Base-by-base conservation (phyloP, 805 yeast genomes). In the Candida caryicola region DNA sequence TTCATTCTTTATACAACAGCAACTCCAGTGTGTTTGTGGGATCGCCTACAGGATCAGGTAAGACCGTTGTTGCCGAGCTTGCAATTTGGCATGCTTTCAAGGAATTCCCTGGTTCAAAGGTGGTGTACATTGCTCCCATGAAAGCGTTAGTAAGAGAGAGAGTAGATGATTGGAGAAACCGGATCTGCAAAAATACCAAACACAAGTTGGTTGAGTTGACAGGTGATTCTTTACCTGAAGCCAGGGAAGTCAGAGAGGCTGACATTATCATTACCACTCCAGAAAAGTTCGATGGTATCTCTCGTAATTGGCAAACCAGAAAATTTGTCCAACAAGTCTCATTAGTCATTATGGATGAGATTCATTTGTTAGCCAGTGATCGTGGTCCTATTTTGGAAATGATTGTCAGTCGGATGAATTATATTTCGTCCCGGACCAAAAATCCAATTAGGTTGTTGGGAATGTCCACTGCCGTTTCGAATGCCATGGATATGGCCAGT, bases 61-160 rank as follows among this genome's bases (percentile, higher is more conserved):
- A 93, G 60, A 93, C 99, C 0, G 84, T 93, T 23, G 98, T 95
- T 19, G 96, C 98, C 0, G 99, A 93, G 56, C 63, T 93, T 39
- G 98, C 98, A 0, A 86, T 93, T 12, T 93, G 98, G 97, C 91
- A 89, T 57, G 97, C 99, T 0, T 85, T 91, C 58, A 77, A 74
- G 32, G 83, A 85, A 33, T 80, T 73, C 41, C 96, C 97, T 0
- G 78, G 81, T 8, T 78, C 87, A 1, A 89, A 89, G 49, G 73
- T 86, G 17, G 91, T 85, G 5, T 85, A 86, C 55, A 84, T 85
- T 64, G 95, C 95, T 0, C 95, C 95, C 1, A 86, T 85, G 95
- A 85, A 86, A 51, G 95, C 95, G 0, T 71, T 85, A 49, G 95
- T 85, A 1, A 65, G 90, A 37, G 95, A 85, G 59, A 71, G 95